These are phyloP conservation scores for Aureobasidium sp. DNA, from an alignment of 2,329 filamentous ascomycete species.

Conservation along the genomic window DNA sequence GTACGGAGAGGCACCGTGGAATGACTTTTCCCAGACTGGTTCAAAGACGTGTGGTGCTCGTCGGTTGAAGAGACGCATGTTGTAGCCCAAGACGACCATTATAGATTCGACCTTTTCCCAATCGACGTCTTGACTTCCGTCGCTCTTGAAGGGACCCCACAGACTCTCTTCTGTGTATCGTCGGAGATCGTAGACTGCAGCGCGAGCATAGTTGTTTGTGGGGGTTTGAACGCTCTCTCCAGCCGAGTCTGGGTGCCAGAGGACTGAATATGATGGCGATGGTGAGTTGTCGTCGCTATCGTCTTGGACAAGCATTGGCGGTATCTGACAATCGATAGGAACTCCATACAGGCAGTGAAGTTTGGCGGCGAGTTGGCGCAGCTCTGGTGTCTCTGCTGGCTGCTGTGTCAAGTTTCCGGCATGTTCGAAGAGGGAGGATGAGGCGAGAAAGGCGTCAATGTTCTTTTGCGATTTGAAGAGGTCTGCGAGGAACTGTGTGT, in stretches of 20 bases:
- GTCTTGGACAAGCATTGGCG: slow-evolving; percentile 16
- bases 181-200: slow-evolving; percentile 66
- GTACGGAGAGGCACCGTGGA: slow-evolving; percentile 48
- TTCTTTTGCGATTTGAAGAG: slow-evolving; percentile 44
- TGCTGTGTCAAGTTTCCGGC: slow-evolving; percentile 40
- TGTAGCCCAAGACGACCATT: slow-evolving; percentile 60
- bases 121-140: slow-evolving; percentile 57
- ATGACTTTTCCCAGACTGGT: slow-evolving; percentile 50
- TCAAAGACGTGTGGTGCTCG: slow-evolving; percentile 41
- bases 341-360: slow-evolving; percentile 55
- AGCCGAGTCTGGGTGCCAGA: not conserved
- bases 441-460: slow-evolving; percentile 54
- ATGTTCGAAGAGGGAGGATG: slow-evolving; percentile 57
- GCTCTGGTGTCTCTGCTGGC: slow-evolving; percentile 34
- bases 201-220: slow-evolving; percentile 50
- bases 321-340: slow-evolving; percentile 37
- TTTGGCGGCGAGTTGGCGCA: slow-evolving; percentile 61
- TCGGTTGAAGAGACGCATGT: slow-evolving; percentile 46
- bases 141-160: slow-evolving; percentile 67
- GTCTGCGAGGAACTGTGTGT: slow-evolving; percentile 31
- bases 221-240: slow-evolving; percentile 9
- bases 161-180: slow-evolving; percentile 54
- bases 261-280: not conserved
- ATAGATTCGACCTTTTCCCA: slow-evolving; percentile 77
- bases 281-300: slow-evolving; percentile 13